phyloP scores from a whole-genome alignment of 2,329 filamentous ascomycete genomes.

The Aspergillus ibericus region DNA sequence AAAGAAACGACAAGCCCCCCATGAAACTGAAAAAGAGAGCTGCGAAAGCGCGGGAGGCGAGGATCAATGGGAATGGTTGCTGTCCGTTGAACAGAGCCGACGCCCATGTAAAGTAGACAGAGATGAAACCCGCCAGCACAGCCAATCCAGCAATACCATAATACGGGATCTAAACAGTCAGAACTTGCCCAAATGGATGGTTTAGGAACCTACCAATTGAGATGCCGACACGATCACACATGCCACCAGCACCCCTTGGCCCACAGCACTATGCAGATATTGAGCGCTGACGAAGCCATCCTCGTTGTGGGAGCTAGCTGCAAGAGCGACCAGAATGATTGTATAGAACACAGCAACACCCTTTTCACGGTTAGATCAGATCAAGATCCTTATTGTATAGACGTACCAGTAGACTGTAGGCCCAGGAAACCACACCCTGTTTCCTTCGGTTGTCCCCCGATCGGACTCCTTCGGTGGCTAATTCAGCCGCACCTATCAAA shows the following conservation, averaged over 20 bases:
- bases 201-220: slow-evolving; percentile 38
- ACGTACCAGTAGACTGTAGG: slow-evolving; percentile 33
- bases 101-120: slow-evolving; percentile 34
- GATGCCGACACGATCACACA: slow-evolving; percentile 37
- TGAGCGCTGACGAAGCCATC: slow-evolving; percentile 41
- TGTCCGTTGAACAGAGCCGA: slow-evolving; percentile 34
- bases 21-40: slow-evolving; percentile 34
- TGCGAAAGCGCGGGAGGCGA: slow-evolving; percentile 26
- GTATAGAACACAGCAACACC: slow-evolving; percentile 39
- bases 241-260: slow-evolving; percentile 37
- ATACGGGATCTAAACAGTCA: slow-evolving; percentile 40
- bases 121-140: slow-evolving; percentile 38
- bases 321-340: slow-evolving; percentile 36
- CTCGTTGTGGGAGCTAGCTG: slow-evolving; percentile 34
- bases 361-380: slow-evolving; percentile 18
- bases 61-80: slow-evolving; percentile 34
- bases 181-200: not conserved
- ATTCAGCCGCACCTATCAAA: slow-evolving; percentile 34
- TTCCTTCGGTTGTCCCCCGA: slow-evolving; percentile 25
- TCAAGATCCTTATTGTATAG: slow-evolving; percentile 1
- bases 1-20: slow-evolving; percentile 31
- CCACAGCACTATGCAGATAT: slow-evolving; percentile 41
- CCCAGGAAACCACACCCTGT: slow-evolving; percentile 28
- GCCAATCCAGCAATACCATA: slow-evolving; percentile 42
- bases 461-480: slow-evolving; percentile 24